phyloP scores from a whole-genome alignment of 192 early-diverging fungal species.

The Entophlyctis luteolus region DNA sequence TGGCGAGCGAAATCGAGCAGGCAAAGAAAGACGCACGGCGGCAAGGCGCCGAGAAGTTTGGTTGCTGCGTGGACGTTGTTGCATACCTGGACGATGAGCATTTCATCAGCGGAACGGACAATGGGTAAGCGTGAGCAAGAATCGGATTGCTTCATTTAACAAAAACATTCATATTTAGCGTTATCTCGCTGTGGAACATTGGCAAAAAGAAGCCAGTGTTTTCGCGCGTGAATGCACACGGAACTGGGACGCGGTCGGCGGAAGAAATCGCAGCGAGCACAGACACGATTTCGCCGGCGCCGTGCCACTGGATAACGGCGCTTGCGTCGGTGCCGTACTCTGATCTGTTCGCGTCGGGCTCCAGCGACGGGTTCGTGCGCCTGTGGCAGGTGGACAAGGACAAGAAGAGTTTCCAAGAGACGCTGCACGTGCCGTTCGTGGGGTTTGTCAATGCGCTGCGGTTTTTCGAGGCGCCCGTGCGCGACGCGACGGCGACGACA shows the following conservation, averaged over 20 bases:
- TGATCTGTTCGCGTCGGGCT: constrained; percentile 84
- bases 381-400: constrained; percentile 78
- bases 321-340: constrained; percentile 78
- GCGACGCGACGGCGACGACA: no score
- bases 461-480: constrained; percentile 53
- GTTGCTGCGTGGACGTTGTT: constrained; percentile 75
- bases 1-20: constrained; percentile 20
- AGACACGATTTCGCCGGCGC: constrained; percentile 3
- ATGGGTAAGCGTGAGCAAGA: constrained; percentile 62
- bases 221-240: constrained; percentile 72
- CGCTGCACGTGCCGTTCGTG: constrained; percentile 62
- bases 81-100: constrained; percentile 90
- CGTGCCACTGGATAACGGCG: constrained; percentile 79
- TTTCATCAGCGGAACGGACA: constrained; percentile 89
- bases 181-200: constrained; percentile 89
- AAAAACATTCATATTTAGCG: constrained; percentile 41
- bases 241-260: constrained; percentile 24
- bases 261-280: background rate
- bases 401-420: constrained; percentile 58
- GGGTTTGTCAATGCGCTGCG: constrained; percentile 54
- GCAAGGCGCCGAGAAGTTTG: constrained; percentile 25
- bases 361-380: constrained; percentile 80
- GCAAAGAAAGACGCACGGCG: constrained; percentile 34
- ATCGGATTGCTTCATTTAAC: background rate
- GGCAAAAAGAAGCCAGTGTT: constrained; percentile 90